Conservation (phyloP, 2,329 filamentous ascomycete species). For the Lomentospora prolificans region DNA sequence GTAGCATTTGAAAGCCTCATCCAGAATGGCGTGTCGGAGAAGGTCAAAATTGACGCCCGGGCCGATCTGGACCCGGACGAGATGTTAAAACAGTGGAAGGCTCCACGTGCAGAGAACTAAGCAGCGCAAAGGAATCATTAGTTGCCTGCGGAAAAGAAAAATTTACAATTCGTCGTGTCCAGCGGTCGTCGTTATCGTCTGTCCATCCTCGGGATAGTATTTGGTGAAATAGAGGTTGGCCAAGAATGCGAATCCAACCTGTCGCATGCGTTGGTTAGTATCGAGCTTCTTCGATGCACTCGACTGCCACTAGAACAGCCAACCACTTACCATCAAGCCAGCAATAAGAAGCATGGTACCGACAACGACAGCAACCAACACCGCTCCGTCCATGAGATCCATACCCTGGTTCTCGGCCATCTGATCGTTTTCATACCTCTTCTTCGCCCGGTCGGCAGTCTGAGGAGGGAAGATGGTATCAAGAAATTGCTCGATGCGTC, state of each 20-base stretch:
- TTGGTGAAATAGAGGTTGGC: constrained; percentile 10
- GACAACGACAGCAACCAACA: constrained; percentile 58
- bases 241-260: constrained; percentile 10
- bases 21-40: not conserved
- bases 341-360: constrained; percentile 63
- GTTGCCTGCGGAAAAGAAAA: not conserved
- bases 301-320: too few relatives aligned
- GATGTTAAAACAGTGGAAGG: not conserved
- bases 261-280: too few relatives aligned
- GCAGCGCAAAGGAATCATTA: constrained; percentile 2
- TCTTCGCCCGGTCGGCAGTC: constrained; percentile 51
- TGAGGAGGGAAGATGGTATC: constrained; percentile 86
- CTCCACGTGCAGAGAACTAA: not conserved
- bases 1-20: not conserved
- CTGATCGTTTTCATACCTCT: constrained; percentile 27
- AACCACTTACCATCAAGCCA: constrained; percentile 65
- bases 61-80: not conserved
- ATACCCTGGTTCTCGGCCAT: constrained; percentile 31
- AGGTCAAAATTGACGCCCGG: not conserved
- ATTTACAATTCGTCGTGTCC: constrained; percentile 8
- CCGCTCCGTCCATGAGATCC: constrained; percentile 49
- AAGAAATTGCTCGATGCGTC: constrained; percentile 86
- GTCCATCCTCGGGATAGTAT: constrained; percentile 7
- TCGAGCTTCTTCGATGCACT: too few relatives aligned
- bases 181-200: not conserved